These are phyloP conservation scores for Passiflora organensis DNA, from an alignment of 345 rosid species.

Conservation along the genomic window DNA sequence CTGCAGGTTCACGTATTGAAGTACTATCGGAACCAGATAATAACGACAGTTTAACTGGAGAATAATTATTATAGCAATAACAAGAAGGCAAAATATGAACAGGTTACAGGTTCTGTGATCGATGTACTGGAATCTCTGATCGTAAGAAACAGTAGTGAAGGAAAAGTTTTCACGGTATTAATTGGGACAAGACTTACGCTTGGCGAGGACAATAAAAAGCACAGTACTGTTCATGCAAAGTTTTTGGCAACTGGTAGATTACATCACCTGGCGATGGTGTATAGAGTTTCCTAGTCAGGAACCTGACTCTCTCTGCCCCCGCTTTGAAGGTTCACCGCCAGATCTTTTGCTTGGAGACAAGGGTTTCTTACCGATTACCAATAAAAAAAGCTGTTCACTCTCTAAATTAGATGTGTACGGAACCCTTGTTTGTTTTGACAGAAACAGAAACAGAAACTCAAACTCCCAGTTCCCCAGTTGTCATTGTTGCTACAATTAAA, in stretches of 20 bases:
- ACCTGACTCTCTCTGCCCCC: not conserved
- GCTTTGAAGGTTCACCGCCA: conserved; percentile 28
- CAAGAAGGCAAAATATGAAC: too few species aligned
- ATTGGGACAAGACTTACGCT: too few species aligned
- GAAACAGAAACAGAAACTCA: not conserved
- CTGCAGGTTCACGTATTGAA: too few species aligned
- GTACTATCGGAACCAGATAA: too few species aligned
- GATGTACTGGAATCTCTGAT: too few species aligned
- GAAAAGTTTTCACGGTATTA: not conserved
- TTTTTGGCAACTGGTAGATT: conserved; percentile 14
- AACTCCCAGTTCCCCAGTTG: not conserved
- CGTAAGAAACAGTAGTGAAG: too few species aligned
- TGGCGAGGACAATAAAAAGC: not conserved
- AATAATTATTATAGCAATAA: too few species aligned
- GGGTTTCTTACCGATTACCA: conserved; percentile 23
- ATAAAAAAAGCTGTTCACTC: conserved; percentile 19
- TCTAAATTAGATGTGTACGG: conserved; percentile 7
- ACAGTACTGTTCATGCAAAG: not conserved
- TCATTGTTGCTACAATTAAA: not conserved
- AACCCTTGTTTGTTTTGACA: not conserved
- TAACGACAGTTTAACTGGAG: too few species aligned
- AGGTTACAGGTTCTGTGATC: too few species aligned
- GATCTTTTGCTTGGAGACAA: conserved; percentile 33
- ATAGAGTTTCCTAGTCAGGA: too few species aligned
- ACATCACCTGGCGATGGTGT: conserved; percentile 25